A percentile compares a stretch with the other conserved stretches of the same genome.
Conservation (phyloP, 2,329 filamentous ascomycete species). For the Hypoxylon sp. region DNA sequence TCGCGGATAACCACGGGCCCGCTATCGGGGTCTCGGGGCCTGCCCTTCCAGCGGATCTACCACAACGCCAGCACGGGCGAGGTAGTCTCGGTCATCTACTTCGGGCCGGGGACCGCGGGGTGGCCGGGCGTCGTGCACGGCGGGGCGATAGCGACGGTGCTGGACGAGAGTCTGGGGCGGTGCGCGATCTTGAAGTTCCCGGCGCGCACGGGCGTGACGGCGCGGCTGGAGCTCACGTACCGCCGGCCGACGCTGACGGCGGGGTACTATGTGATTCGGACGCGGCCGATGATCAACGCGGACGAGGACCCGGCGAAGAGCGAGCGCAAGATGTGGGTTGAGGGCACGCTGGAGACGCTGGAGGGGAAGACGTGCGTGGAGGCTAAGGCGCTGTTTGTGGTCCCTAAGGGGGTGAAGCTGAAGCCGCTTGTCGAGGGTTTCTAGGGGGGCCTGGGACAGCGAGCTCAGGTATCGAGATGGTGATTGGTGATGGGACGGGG, state of each 20-base stretch:
- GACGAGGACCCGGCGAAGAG: conserved; percentile 48
- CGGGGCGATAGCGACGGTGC: conserved; percentile 75
- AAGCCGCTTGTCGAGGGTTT: conserved; percentile 58
- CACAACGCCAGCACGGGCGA: conserved; percentile 71
- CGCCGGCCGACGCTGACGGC: conserved; percentile 71
- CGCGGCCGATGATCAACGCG: conserved; percentile 59
- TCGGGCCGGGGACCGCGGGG: conserved; percentile 75
- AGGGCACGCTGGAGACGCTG: conserved; percentile 67
- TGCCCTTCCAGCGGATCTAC: conserved; percentile 74
- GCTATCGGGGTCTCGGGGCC: conserved; percentile 59
- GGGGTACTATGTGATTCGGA: conserved; percentile 74
- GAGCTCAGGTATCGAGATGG: neutral
- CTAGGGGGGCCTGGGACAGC: conserved; percentile 45
- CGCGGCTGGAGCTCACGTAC: conserved; percentile 74
- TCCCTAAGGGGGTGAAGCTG: conserved; percentile 65
- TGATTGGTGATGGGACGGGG: neutral
- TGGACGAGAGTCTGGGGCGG: conserved; percentile 79
- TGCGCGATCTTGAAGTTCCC: conserved; percentile 68
- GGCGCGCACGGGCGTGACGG: conserved; percentile 67
- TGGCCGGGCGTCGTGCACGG: conserved; percentile 83
- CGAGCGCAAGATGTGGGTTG: conserved; percentile 68
- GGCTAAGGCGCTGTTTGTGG: conserved; percentile 71
- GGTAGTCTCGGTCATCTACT: conserved; percentile 74
- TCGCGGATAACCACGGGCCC: conserved; percentile 59
- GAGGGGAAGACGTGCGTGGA: conserved; percentile 71